Conservation (phyloP, 768 basidiomycete genomes). For the Lactarius tabidus region DNA sequence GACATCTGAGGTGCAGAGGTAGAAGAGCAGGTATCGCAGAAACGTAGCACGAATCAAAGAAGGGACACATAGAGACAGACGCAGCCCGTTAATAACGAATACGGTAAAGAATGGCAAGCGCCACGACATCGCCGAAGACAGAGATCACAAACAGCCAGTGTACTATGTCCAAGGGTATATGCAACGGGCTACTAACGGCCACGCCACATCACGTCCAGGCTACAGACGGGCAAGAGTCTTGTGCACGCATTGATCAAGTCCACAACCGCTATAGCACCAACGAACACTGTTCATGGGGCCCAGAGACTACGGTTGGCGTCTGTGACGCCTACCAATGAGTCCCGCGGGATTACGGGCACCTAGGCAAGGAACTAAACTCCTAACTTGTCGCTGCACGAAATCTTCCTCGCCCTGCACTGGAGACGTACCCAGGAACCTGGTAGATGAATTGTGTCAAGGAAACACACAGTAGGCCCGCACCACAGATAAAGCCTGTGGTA, state of each 20-base stretch:
- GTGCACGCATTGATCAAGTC: constrained; percentile 44
- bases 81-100: constrained; percentile 46
- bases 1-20: constrained; percentile 63
- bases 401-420: constrained; percentile 35
- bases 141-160: constrained; percentile 33
- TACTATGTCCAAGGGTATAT: constrained; percentile 40
- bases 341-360: constrained; percentile 26
- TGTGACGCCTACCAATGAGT: constrained; percentile 22
- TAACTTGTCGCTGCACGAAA: constrained; percentile 33
- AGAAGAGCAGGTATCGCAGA: constrained; percentile 28
- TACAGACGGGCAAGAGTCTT: constrained; percentile 50
- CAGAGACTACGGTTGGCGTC: constrained; percentile 36
- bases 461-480: constrained; percentile 24
- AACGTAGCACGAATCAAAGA: constrained; percentile 28
- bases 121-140: constrained; percentile 40
- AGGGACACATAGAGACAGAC: constrained; percentile 37
- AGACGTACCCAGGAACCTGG: constrained; percentile 37
- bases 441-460: constrained; percentile 30
- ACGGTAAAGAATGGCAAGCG: constrained; percentile 44
- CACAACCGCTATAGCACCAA: constrained; percentile 52
- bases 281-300: constrained; percentile 45
- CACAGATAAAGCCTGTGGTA: constrained; percentile 13
- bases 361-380: constrained; percentile 29
- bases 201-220: constrained; percentile 47
- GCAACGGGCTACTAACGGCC: constrained; percentile 32